Percentiles rank a stretch among this genome's conserved stretches.
phyloP scores from a whole-genome alignment of 1,139 yeast genomes.

The Starmera stellimalicola region DNA sequence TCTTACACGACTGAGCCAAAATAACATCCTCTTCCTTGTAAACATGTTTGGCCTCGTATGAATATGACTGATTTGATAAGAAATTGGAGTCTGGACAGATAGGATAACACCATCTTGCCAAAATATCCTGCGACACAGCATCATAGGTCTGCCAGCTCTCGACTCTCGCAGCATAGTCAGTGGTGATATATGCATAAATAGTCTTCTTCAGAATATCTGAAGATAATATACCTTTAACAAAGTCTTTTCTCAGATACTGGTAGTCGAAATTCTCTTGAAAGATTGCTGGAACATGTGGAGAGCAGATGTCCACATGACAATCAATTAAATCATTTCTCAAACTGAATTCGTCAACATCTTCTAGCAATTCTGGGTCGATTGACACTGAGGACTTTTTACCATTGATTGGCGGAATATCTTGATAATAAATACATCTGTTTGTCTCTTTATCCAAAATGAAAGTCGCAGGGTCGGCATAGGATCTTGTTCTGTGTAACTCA shows the following conservation, averaged over 20 bases:
- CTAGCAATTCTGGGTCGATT: conserved; percentile 79
- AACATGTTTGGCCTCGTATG: conserved; percentile 75
- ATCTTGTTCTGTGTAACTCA: conserved; percentile 77
- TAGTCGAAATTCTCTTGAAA: conserved; percentile 96
- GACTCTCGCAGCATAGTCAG: conserved; percentile 82
- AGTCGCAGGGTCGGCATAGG: conserved; percentile 73
- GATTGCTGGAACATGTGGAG: conserved; percentile 90
- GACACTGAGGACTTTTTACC: conserved; percentile 43
- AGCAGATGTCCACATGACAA: conserved; percentile 91
- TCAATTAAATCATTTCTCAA: conserved; percentile 89
- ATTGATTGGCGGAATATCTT: conserved; percentile 58
- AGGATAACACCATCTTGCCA: conserved; percentile 91
- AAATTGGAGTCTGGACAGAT: conserved; percentile 80
- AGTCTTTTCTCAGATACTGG: conserved; percentile 76
- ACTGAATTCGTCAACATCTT: conserved; percentile 66
- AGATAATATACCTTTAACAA: conserved; percentile 82
- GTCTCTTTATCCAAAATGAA: conserved; percentile 70
- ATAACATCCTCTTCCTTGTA: conserved; percentile 80
- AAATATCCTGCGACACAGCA: conserved; percentile 82
- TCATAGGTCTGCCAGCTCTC: conserved; percentile 91
- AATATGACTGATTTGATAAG: conserved; percentile 58
- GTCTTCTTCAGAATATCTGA: conserved; percentile 87
- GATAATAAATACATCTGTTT: conserved; percentile 75
- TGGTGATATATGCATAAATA: conserved; percentile 74
- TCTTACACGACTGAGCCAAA: conserved; percentile 84